Percentiles rank a stretch among this genome's conserved stretches.
These are phyloP conservation scores for Microbotryum scabiosae DNA, from an alignment of 1,284 basidiomycete genomes.

Conservation along the genomic window DNA sequence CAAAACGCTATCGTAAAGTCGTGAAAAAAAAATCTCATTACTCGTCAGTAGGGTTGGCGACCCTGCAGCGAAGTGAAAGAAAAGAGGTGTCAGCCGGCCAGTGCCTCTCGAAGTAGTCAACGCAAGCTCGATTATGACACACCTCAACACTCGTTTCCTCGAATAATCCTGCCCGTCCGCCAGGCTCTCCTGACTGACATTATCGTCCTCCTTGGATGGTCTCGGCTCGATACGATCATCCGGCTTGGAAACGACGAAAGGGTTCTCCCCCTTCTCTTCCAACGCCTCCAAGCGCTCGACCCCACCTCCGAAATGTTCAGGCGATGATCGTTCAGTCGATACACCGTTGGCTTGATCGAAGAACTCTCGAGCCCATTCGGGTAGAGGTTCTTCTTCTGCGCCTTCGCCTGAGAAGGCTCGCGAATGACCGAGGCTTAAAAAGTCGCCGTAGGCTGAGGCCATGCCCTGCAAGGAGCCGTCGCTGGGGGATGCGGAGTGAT, in stretches of 20 bases:
- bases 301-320: background rate
- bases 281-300: background rate
- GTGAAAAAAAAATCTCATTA: too few relatives aligned
- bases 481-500: too few relatives aligned
- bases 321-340: background rate
- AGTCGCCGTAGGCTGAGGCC: too few relatives aligned
- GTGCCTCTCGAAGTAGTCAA: too few relatives aligned
- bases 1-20: too few relatives aligned
- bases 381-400: too few relatives aligned
- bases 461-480: too few relatives aligned
- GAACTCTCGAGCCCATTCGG: background rate
- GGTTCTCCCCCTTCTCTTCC: background rate
- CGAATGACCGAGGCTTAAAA: too few relatives aligned
- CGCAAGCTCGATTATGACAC: background rate
- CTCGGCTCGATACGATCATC: slow-evolving; percentile 23
- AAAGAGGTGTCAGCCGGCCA: too few relatives aligned
- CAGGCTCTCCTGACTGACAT: slow-evolving; percentile 12
- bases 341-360: background rate
- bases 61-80: background rate
- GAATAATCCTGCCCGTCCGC: slow-evolving; percentile 28
- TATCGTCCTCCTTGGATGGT: background rate
- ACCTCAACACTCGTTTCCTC: slow-evolving; percentile 23
- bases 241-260: background rate
- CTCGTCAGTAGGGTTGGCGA: slow-evolving; percentile 18
- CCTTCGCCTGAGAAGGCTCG: too few relatives aligned